phyloP scores from a whole-genome alignment of 1,139 yeast genomes.

The Arxiozyma slooffiae region DNA sequence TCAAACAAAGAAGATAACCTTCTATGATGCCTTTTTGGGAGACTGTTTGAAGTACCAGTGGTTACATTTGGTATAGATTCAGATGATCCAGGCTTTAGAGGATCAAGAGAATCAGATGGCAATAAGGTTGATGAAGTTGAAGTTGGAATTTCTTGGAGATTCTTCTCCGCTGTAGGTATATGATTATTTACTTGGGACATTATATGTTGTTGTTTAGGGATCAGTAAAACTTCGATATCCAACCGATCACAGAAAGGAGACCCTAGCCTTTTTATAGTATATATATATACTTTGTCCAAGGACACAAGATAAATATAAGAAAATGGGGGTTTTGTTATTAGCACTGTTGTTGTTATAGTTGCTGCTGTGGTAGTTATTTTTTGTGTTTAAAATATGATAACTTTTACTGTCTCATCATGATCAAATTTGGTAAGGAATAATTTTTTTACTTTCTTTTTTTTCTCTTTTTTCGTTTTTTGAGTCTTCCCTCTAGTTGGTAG shows the following conservation, averaged over 20 bases:
- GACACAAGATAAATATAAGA: not conserved
- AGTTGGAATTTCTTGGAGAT: not conserved
- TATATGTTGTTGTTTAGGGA: not conserved
- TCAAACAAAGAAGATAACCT: slow-evolving; percentile 27
- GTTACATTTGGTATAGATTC: not conserved
- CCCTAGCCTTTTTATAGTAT: too few relatives aligned
- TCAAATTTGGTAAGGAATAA: not conserved
- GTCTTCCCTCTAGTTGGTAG: too few relatives aligned
- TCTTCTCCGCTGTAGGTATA: not conserved
- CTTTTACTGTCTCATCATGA: not conserved
- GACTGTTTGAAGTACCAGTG: not conserved
- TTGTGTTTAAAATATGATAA: not conserved
- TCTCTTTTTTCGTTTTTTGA: not conserved
- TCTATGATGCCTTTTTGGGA: slow-evolving; percentile 13
- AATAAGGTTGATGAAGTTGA: not conserved
- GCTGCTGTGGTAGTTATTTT: not conserved
- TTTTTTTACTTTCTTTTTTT: too few relatives aligned
- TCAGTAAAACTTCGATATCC: not conserved
- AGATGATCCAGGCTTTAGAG: not conserved
- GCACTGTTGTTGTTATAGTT: not conserved
- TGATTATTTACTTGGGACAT: not conserved
- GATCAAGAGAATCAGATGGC: not conserved
- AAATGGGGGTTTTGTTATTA: too few relatives aligned
- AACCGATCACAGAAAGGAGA: too few relatives aligned
- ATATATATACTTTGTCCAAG: not conserved